Percentiles rank a stretch among this genome's conserved stretches.
phyloP scores from a whole-genome alignment of 2,329 filamentous ascomycete genomes.

The Calonectria leucothoes region DNA sequence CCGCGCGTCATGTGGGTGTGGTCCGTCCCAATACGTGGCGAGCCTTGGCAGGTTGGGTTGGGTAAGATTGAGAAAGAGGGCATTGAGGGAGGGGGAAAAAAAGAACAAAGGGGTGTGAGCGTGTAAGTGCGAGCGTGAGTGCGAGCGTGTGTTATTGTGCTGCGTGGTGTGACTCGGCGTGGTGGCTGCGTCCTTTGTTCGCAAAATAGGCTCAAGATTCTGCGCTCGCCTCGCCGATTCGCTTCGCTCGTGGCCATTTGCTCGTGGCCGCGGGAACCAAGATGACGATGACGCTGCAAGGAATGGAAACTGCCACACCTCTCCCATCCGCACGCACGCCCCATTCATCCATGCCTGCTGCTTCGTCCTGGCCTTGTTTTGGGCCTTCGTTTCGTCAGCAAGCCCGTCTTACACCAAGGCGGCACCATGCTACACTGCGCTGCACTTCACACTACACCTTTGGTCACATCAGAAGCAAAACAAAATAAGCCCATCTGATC shows the following conservation, averaged over 20 bases:
- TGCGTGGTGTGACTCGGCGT: background rate
- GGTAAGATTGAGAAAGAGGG: slow-evolving; percentile 10
- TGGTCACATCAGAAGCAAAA: background rate
- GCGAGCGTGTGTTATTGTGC: background rate
- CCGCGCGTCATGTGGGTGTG: slow-evolving; percentile 1
- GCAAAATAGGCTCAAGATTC: slow-evolving; percentile 15
- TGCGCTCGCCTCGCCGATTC: background rate
- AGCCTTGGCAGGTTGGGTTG: slow-evolving; percentile 20
- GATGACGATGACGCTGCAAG: background rate
- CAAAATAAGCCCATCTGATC: background rate
- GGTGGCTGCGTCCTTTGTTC: background rate
- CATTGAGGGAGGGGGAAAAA: background rate
- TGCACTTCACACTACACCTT: background rate
- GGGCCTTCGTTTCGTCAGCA: background rate
- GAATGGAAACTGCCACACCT: background rate
- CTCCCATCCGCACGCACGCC: too few species aligned
- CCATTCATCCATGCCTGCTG: too few species aligned
- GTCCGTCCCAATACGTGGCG: slow-evolving; percentile 13
- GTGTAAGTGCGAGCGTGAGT: background rate
- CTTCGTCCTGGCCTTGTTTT: background rate
- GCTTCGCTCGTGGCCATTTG: background rate
- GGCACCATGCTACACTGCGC: too few species aligned
- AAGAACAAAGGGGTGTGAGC: background rate
- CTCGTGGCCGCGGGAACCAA: slow-evolving; percentile 6
- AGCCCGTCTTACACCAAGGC: background rate